Evolutionary conservation across 2,329 filamentous ascomycete genomes (phyloP).

Genomic region (Pseudocercospora macadamiae): DNA sequence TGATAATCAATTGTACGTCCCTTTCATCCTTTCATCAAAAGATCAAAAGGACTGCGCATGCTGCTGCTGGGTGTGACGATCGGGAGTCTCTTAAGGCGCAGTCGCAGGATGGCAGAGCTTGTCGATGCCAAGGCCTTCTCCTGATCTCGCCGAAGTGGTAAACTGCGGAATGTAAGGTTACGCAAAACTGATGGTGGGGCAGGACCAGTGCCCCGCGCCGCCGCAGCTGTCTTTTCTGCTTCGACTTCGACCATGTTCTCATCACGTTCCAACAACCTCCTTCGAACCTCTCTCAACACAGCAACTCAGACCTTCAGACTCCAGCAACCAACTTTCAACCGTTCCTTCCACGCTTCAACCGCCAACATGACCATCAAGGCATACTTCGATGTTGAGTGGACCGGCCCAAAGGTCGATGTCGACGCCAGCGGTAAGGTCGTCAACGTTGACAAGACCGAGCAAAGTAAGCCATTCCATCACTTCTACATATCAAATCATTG

Average conservation of each 20-base stretch:
- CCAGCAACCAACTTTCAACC: constrained; percentile 40
- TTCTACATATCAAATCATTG: neutral
- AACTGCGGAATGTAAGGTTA: neutral
- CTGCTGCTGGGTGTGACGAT: too few species aligned
- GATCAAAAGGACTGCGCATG: too few species aligned
- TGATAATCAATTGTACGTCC: neutral
- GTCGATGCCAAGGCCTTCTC: neutral
- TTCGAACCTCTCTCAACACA: constrained; percentile 27
- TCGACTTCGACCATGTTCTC: constrained; percentile 15
- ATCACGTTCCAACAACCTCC: constrained; percentile 17
- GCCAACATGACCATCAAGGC: constrained; percentile 75
- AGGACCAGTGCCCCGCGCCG: constrained; percentile 7
- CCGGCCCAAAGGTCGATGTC: constrained; percentile 70
- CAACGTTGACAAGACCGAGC: constrained; percentile 38
- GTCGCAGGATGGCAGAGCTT: neutral
- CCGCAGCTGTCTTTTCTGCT: neutral
- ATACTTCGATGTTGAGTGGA: constrained; percentile 56
- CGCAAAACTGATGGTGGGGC: too few species aligned
- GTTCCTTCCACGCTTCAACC: constrained; percentile 66
- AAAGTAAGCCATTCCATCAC: constrained; percentile 40
- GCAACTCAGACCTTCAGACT: constrained; percentile 38
- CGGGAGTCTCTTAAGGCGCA: too few species aligned
- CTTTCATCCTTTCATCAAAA: neutral
- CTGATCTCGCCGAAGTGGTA: neutral
- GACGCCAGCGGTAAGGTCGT: constrained; percentile 57